These are phyloP conservation scores for Cryptococcus depauperatus DNA, from an alignment of 1,284 basidiomycete genomes.

Conservation along the genomic window DNA sequence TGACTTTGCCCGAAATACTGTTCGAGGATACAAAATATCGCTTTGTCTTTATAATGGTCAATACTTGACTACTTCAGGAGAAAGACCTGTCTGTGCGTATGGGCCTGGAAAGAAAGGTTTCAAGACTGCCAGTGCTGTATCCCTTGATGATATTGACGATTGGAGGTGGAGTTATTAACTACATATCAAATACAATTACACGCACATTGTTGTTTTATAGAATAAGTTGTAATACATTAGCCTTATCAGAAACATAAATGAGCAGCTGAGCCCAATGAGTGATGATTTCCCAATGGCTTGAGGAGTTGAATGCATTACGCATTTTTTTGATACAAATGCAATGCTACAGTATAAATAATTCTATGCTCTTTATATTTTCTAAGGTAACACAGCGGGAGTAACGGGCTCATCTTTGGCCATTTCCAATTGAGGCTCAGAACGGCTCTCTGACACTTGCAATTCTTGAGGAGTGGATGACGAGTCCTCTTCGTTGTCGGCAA, in stretches of 20 bases:
- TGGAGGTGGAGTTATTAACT: conserved; percentile 32
- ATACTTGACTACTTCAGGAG: conserved; percentile 20
- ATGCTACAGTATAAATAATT: neutral
- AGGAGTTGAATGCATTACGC: conserved; percentile 8
- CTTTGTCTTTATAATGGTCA: conserved; percentile 23
- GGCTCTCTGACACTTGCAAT: neutral
- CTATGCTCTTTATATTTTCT: neutral
- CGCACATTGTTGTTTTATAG: neutral
- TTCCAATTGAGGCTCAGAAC: too few relatives aligned
- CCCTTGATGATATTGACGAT: conserved; percentile 33
- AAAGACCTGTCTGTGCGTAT: conserved; percentile 34
- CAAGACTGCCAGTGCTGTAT: conserved; percentile 20
- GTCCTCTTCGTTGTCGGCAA: conserved; percentile 39
- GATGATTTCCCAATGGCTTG: too few relatives aligned
- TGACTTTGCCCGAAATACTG: conserved; percentile 20
- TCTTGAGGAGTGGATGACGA: conserved; percentile 1
- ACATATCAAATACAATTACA: conserved; percentile 1
- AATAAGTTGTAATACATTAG: neutral
- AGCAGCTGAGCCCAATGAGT: too few relatives aligned
- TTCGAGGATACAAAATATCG: conserved; percentile 32
- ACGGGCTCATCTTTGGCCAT: neutral
- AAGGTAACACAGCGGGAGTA: neutral
- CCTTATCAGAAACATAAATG: neutral
- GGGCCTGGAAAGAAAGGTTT: conserved; percentile 27
- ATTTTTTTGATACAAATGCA: neutral